A percentile compares a stretch with the other conserved stretches of the same genome.
Conservation (phyloP, 805 yeast species). For the Tetrapisispora fleetii region DNA sequence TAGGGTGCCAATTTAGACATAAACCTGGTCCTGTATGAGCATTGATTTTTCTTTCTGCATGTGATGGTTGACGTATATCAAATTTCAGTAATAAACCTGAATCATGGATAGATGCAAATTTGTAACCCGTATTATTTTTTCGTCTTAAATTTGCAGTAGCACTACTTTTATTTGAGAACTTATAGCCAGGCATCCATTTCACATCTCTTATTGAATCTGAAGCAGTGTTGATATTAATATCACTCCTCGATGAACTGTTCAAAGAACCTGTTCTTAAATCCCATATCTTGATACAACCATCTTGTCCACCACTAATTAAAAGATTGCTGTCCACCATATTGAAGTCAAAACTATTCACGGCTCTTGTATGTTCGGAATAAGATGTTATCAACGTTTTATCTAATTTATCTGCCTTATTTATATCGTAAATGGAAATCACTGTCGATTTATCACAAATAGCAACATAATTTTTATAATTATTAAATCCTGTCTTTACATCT, state of each 20-base stretch:
- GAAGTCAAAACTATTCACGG: constrained; percentile 30
- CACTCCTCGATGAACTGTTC: constrained; percentile 23
- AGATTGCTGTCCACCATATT: constrained; percentile 30
- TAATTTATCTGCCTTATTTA: constrained; percentile 14
- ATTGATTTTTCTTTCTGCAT: constrained; percentile 60
- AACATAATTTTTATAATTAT: constrained; percentile 20
- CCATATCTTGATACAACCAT: constrained; percentile 70
- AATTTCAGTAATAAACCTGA: constrained; percentile 79
- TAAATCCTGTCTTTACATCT: constrained; percentile 29
- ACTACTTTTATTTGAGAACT: constrained; percentile 32
- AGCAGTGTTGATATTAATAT: constrained; percentile 35
- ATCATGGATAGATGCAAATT: constrained; percentile 75
- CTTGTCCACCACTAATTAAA: constrained; percentile 63
- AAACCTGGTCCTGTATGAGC: constrained; percentile 91
- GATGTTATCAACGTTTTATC: constrained; percentile 18
- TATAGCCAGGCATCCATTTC: constrained; percentile 38
- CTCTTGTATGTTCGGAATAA: constrained; percentile 27
- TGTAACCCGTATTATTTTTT: constrained; percentile 32
- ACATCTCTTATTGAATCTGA: constrained; percentile 62
- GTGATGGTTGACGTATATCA: constrained; percentile 65
- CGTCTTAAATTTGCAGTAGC: constrained; percentile 21
- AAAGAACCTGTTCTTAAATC: constrained; percentile 43
- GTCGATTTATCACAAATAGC: constrained; percentile 29
- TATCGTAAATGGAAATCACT: constrained; percentile 25
- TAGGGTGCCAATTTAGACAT: constrained; percentile 82